Evolutionary conservation across 345 rosid genomes (phyloP), one percentile per base, ranked within the genome.

Genomic region (Dipteronia dyeriana): DNA sequence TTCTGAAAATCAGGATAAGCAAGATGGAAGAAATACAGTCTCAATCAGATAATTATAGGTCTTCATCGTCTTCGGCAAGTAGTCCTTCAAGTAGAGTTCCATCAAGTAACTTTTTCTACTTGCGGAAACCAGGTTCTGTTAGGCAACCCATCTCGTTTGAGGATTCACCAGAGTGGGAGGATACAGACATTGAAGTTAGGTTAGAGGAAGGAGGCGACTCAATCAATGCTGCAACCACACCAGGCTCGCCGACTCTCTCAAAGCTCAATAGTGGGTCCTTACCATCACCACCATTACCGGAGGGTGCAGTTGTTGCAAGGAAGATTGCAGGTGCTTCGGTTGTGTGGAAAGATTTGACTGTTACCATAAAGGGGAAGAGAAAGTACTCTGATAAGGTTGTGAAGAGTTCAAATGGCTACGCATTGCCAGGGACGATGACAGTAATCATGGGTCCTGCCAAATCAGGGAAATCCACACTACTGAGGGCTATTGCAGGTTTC

Each of bases 81-180:
- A 97, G 99, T 87, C 99, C 99, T 9, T 88, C 97, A 5, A 92
- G 96, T 75, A 94, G 99, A 85, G 92, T 92, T 43, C 98, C 97
- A 23, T 94, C 99, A 3, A 94, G 97, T 79, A 92, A 91, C 81
- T 91, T 91, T 83, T 97, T 97, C 89, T 97, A 94, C 83, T 82
- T 97, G 75, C 88, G 99, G 68, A 97, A 94, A 82, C 98, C 97
- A 0, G 98, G 97, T 78, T 89, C 97, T 63, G 83, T 92, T 59
- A 76, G 96, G 78, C 99, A 94, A 71, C 98, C 99, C 66, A 97
- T 97, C 71, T 97, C 99, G 0, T 94, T 97, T 68, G 98, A 94
- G 85, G 99, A 97, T 86, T 97, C 99, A 49, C 99, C 99, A 9
- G 97, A 97, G 68, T 94, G 99, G 99, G 99, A 96, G 78, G 99